These are phyloP conservation scores for Oryza coarctata DNA, from an alignment of 176 grass and related monocot genomes.

Conservation along the genomic window DNA sequence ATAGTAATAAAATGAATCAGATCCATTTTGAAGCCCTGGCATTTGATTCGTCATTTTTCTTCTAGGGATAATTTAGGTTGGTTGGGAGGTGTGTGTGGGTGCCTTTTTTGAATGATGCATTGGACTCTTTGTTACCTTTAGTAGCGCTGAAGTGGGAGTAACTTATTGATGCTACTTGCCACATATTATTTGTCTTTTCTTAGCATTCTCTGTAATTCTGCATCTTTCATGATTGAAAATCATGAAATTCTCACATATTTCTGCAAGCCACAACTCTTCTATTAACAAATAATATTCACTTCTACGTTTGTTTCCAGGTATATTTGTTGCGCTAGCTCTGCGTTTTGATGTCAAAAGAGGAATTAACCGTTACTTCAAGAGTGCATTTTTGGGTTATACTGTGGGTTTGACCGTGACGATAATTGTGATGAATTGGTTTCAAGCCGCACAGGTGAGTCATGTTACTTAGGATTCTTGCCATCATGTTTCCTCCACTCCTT, in stretches of 20 bases:
- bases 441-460: slow-evolving; percentile 75
- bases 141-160: background rate
- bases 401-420: slow-evolving; percentile 68
- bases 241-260: background rate
- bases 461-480: background rate
- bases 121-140: background rate
- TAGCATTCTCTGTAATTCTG: background rate
- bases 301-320: slow-evolving; percentile 47
- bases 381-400: slow-evolving; percentile 81
- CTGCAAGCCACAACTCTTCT: background rate
- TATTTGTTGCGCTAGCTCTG: slow-evolving; percentile 87
- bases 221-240: background rate
- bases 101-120: background rate
- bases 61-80: background rate
- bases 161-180: background rate
- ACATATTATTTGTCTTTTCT: background rate
- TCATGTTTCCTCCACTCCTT: background rate
- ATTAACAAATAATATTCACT: slow-evolving; percentile 13
- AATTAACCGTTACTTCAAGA: slow-evolving; percentile 64
- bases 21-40: background rate
- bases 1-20: background rate
- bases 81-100: background rate
- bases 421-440: slow-evolving; percentile 96
- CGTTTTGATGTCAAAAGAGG: slow-evolving; percentile 88
- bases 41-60: background rate